Evolutionary conservation across 2,329 filamentous ascomycete genomes (phyloP).

Genomic region (Fusarium acutatum): DNA sequence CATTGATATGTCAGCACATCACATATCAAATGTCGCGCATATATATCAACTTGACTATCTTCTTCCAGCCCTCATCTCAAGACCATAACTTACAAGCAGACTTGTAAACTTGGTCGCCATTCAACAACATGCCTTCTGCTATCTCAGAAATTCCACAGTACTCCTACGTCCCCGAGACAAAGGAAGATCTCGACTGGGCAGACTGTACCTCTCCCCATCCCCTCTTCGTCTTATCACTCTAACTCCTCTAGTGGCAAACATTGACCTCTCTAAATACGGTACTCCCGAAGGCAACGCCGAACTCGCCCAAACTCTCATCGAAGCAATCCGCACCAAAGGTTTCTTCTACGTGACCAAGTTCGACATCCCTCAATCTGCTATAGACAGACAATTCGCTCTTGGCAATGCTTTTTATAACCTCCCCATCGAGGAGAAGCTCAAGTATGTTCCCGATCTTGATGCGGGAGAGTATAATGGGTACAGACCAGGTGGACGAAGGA

Average conservation of each 20-base stretch:
- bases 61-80: not conserved
- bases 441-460: constrained; percentile 58
- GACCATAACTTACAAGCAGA: not conserved
- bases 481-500: constrained; percentile 54
- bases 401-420: constrained; percentile 63
- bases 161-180: constrained; percentile 48
- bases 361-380: constrained; percentile 64
- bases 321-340: constrained; percentile 48
- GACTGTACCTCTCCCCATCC: constrained; percentile 39
- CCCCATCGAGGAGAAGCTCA: constrained; percentile 67
- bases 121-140: not conserved
- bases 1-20: not conserved
- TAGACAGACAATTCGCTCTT: constrained; percentile 67
- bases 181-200: constrained; percentile 50
- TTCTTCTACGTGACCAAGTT: constrained; percentile 62
- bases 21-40: not conserved
- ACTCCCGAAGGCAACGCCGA: constrained; percentile 43
- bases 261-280: constrained; percentile 48
- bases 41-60: not conserved
- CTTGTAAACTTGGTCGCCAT: not conserved
- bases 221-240: rapidly evolving
- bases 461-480: constrained; percentile 67
- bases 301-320: constrained; percentile 43
- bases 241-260: constrained; percentile 41
- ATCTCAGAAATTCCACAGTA: constrained; percentile 34